phyloP scores from a whole-genome alignment of 1,284 basidiomycete species.

The Fistulina hepatica region DNA sequence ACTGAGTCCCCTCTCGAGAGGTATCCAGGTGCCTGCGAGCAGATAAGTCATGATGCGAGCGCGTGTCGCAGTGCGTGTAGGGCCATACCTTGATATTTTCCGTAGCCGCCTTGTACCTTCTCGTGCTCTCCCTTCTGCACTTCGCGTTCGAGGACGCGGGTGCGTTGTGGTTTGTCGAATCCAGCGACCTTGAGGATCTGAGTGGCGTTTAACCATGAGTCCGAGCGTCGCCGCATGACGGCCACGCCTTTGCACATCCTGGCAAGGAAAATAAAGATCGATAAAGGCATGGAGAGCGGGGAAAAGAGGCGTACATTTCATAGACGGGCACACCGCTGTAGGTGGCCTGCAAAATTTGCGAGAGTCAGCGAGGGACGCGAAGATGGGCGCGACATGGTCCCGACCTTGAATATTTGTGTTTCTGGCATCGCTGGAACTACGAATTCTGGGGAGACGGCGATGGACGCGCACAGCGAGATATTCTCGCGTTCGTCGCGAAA shows the following conservation, averaged over 20 bases:
- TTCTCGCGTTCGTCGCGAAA: too few species aligned
- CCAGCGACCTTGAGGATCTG: slow-evolving; percentile 99
- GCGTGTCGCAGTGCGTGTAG: slow-evolving; percentile 6
- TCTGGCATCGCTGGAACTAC: too few species aligned
- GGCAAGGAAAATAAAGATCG: slow-evolving; percentile 26
- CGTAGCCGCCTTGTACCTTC: slow-evolving; percentile 99
- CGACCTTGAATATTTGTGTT: slow-evolving; percentile 69
- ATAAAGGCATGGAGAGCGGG: slow-evolving; percentile 27
- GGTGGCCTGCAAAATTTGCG: slow-evolving; percentile 47
- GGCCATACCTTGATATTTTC: slow-evolving; percentile 92
- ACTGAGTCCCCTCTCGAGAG: slow-evolving; percentile 80
- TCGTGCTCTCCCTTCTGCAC: slow-evolving; percentile 98
- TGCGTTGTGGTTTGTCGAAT: slow-evolving; percentile 98
- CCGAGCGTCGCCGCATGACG: slow-evolving; percentile 92
- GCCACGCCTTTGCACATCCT: slow-evolving; percentile 94
- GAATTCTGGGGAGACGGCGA: too few species aligned
- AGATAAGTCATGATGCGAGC: slow-evolving; percentile 8
- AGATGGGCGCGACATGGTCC: slow-evolving; percentile 13
- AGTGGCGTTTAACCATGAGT: slow-evolving; percentile 98
- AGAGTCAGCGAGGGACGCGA: slow-evolving; percentile 11
- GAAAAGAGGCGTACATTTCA: slow-evolving; percentile 55
- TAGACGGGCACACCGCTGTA: slow-evolving; percentile 84
- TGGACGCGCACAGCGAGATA: too few species aligned
- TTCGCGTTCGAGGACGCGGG: slow-evolving; percentile 94
- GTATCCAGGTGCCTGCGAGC: slow-evolving; percentile 91